These are phyloP conservation scores for Zarea fungicola DNA, from an alignment of 2,329 filamentous ascomycete genomes.

Conservation along the genomic window DNA sequence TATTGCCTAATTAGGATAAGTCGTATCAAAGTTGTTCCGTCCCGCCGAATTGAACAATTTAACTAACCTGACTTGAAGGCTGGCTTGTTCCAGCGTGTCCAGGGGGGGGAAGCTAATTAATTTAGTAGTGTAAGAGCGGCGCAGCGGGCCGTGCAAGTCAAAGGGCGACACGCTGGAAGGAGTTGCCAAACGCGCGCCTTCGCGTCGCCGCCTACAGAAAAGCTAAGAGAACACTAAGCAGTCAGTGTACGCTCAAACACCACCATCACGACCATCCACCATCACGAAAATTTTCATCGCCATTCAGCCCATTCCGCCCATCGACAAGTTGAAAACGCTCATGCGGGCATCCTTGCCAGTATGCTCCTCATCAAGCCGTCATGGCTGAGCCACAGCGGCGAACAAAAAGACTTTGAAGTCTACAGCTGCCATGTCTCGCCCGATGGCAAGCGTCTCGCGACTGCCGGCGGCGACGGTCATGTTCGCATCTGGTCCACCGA, in stretches of 20 bases:
- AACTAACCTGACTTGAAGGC: too few relatives aligned
- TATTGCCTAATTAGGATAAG: background rate
- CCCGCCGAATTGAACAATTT: background rate
- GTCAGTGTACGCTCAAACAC: constrained; percentile 8
- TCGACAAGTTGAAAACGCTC: constrained; percentile 2
- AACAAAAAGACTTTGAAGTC: constrained; percentile 97
- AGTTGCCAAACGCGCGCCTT: constrained; percentile 8
- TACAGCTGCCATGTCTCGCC: constrained; percentile 98
- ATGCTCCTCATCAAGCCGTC: constrained; percentile 92
- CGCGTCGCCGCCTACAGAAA: constrained; percentile 10
- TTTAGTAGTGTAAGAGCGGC: too few relatives aligned
- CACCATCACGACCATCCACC: background rate
- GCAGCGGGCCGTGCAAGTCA: background rate
- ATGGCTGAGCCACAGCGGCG: constrained; percentile 94
- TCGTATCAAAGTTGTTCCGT: constrained; percentile 12
- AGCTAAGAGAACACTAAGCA: background rate
- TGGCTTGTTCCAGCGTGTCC: too few relatives aligned
- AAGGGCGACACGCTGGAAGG: constrained; percentile 12
- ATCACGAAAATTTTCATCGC: background rate
- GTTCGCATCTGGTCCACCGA: constrained; percentile 98
- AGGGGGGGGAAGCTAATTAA: too few relatives aligned
- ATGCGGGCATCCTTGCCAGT: constrained; percentile 16
- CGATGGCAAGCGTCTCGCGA: constrained; percentile 86
- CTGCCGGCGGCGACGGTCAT: constrained; percentile 93
- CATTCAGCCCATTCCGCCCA: constrained; percentile 2